Evolutionary conservation across 345 rosid genomes (phyloP).

Genomic region (Linum trigynum): DNA sequence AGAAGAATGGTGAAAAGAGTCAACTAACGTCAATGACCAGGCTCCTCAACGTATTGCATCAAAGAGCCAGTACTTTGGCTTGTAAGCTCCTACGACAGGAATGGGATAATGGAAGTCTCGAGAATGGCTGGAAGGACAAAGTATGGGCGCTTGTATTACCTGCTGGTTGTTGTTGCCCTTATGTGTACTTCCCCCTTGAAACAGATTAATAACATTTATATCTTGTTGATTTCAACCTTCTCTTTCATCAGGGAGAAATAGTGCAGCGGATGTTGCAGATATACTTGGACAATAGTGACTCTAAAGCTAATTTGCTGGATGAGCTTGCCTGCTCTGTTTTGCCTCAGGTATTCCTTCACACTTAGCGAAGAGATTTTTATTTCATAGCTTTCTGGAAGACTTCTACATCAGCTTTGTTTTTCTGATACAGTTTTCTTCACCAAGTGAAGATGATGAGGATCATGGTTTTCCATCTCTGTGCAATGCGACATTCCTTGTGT

Average conservation of each 20-base stretch:
- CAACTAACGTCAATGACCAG: constrained; percentile 19
- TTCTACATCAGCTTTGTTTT: not conserved
- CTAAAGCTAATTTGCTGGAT: constrained; percentile 50
- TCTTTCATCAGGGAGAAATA: constrained; percentile 51
- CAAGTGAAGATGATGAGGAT: constrained; percentile 32
- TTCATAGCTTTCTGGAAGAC: not conserved
- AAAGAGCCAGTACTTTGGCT: constrained; percentile 55
- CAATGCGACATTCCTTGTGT: constrained; percentile 56
- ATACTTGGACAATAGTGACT: constrained; percentile 53
- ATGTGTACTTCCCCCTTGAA: constrained; percentile 5
- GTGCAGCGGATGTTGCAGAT: constrained; percentile 56
- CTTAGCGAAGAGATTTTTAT: not conserved
- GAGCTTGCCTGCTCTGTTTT: constrained; percentile 63
- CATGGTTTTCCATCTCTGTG: constrained; percentile 50
- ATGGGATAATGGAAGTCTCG: constrained; percentile 46
- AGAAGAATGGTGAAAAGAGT: constrained; percentile 26
- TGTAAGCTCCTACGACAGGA: constrained; percentile 49
- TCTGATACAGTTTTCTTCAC: constrained; percentile 38
- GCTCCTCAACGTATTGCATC: constrained; percentile 28
- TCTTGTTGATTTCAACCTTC: constrained; percentile 1
- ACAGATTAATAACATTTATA: constrained; percentile 7
- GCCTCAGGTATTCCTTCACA: constrained; percentile 43
- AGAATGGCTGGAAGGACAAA: constrained; percentile 66
- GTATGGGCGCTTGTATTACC: constrained; percentile 30
- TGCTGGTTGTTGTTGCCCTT: constrained; percentile 10